Evolutionary conservation across 2,329 filamentous ascomycete genomes (phyloP), one percentile per base, ranked within the genome.

Genomic region (Colletotrichum chrysophilum): DNA sequence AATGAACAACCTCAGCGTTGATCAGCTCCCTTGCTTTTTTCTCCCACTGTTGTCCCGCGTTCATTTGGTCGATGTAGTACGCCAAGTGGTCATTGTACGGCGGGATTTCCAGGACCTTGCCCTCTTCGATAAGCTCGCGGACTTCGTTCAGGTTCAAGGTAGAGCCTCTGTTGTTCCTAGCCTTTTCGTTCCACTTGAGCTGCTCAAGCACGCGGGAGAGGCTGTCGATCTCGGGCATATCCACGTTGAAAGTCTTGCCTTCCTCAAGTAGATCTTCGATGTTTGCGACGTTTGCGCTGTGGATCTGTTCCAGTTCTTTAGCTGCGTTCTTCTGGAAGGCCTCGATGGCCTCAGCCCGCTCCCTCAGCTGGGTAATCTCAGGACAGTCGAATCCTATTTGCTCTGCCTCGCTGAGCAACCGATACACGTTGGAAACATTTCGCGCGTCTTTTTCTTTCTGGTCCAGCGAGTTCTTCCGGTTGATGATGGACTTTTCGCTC

Each of bases 181-280:
- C 96, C 79, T 94, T 93, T 76, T 96, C 92, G 76, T 95, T 94
- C 97, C 97, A 99, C 80, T 94, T 95, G 81, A 97, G 90, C 83
- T 98, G 94, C 77, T 96, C 94, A 12, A 98, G 89, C 14, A 96
- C 90, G 75, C 91, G 93, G 43, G 96, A 94, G 10, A 99, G 89
- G 74, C 91, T 91, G 71, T 98, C 96, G 30, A 98, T 91, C 83
- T 98, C 96, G 1, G 95, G 94, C 76, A 97, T 94, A 80, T 98
- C 96, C 70, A 98, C 93, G 80, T 98, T 98, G 82, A 98, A 98
- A 67, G 92, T 91, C 76, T 95, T 94, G 28, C 96, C 96, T 80
- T 96, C 91, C 81, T 98, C 96, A n/a, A 98, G 91, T 9, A 98
- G 88, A 76, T 98, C 95, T 81, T 98, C 95, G 73, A 98, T 93